These are phyloP conservation scores for Gossypium trilobum DNA, from an alignment of 441 rosid species.

Conservation along the genomic window DNA sequence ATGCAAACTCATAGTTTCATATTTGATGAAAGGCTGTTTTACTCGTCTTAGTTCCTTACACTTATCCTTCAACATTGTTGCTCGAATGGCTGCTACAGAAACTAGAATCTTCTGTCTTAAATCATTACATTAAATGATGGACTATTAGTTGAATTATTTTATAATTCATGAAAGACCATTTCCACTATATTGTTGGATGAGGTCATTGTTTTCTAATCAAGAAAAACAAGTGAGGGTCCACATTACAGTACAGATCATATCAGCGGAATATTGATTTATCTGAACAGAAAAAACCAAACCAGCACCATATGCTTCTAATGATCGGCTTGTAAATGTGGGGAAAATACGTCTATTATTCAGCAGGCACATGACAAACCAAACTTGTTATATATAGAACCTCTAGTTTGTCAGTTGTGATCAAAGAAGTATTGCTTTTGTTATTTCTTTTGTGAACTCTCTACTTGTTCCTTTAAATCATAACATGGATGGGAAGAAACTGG, in stretches of 20 bases:
- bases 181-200: conserved; percentile 11
- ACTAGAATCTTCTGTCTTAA: not conserved
- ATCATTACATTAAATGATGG: not conserved
- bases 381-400: conserved; percentile 33
- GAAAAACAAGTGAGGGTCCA: conserved; percentile 31
- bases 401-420: conserved; percentile 3
- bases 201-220: conserved; percentile 26
- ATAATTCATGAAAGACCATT: not conserved
- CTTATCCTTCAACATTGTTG: not conserved
- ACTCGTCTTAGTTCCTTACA: not conserved
- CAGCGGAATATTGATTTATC: conserved; percentile 24
- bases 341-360: conserved; percentile 20
- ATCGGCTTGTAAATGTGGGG: conserved; percentile 21
- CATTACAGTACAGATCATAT: conserved; percentile 28
- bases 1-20: not conserved
- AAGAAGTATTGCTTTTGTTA: conserved; percentile 1
- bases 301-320: conserved; percentile 28
- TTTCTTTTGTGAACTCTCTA: conserved; percentile 9
- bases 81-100: not conserved
- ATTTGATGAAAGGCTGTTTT: not conserved
- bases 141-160: not conserved
- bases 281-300: conserved; percentile 22
- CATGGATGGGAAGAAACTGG: conserved; percentile 59
- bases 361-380: conserved; percentile 15
- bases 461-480: conserved; percentile 2